phyloP scores from a whole-genome alignment of 2,329 filamentous ascomycete species.

The Gyromitra esculenta region DNA sequence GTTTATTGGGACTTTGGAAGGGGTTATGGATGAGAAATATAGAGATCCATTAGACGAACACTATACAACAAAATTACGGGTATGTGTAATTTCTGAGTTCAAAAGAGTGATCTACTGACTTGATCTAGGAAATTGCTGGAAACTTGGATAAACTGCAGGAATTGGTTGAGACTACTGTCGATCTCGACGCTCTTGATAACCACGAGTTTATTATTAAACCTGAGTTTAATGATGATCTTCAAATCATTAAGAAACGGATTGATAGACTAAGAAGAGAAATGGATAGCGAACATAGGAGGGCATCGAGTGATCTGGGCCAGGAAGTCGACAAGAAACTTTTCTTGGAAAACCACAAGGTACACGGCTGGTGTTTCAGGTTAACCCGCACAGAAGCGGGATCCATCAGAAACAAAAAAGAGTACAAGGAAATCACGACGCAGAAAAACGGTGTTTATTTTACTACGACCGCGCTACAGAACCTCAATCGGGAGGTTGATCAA shows the following conservation, averaged over 20 bases:
- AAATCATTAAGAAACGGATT: slow-evolving; percentile 88
- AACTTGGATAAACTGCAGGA: slow-evolving; percentile 87
- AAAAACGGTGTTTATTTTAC: slow-evolving; percentile 99
- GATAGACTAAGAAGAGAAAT: slow-evolving; percentile 86
- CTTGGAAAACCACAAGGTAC: slow-evolving; percentile 92
- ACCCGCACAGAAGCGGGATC: slow-evolving; percentile 90
- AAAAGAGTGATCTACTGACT: slow-evolving; percentile 7
- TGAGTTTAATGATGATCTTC: slow-evolving; percentile 90
- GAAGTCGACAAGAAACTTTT: slow-evolving; percentile 99
- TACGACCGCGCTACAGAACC: slow-evolving; percentile 78
- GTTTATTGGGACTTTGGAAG: slow-evolving; percentile 87
- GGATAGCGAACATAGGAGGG: slow-evolving; percentile 79
- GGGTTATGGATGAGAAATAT: slow-evolving; percentile 94
- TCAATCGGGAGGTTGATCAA: slow-evolving; percentile 92
- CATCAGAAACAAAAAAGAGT: slow-evolving; percentile 88
- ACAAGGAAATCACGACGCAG: slow-evolving; percentile 95
- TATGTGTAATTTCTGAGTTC: slow-evolving; percentile 10
- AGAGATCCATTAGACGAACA: slow-evolving; percentile 84
- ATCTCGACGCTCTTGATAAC: slow-evolving; percentile 91
- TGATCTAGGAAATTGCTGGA: slow-evolving; percentile 70
- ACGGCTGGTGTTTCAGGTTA: slow-evolving; percentile 95
- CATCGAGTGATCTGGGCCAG: slow-evolving; percentile 82
- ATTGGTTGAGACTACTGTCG: slow-evolving; percentile 98
- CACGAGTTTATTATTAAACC: slow-evolving; percentile 99
- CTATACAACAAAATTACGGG: slow-evolving; percentile 82